These are phyloP conservation scores for Leccinum fibrillosum DNA, from an alignment of 768 basidiomycete genomes.

Conservation along the genomic window DNA sequence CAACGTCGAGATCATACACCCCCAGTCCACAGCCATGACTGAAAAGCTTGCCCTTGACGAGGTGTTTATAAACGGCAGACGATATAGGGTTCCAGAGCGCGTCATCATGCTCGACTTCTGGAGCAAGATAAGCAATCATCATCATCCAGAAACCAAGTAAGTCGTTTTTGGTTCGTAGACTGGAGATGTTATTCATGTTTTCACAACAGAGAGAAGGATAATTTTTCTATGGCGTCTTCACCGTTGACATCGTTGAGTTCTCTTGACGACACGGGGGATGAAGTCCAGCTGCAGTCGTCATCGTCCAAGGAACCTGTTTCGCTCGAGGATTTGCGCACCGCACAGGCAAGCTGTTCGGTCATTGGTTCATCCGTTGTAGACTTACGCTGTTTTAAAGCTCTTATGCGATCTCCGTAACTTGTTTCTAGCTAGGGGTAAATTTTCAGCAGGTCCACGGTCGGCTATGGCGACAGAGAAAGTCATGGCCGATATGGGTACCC, in stretches of 20 bases:
- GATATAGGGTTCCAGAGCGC: conserved; percentile 90
- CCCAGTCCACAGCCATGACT: conserved; percentile 47
- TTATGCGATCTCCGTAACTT: conserved; percentile 37
- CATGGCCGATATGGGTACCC: conserved; percentile 23
- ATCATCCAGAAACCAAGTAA: conserved; percentile 40
- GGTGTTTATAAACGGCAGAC: conserved; percentile 81
- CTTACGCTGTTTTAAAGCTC: conserved; percentile 30
- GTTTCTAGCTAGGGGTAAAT: conserved; percentile 13
- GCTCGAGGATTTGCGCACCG: conserved; percentile 53
- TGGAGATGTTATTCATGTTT: neutral
- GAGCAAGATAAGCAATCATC: conserved; percentile 65
- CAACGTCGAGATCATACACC: conserved; percentile 82
- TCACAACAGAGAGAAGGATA: conserved; percentile 17
- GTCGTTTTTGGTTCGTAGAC: conserved; percentile 15
- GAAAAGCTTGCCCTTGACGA: conserved; percentile 69
- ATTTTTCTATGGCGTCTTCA: conserved; percentile 59
- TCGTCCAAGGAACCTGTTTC: conserved; percentile 29
- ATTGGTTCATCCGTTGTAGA: conserved; percentile 2
- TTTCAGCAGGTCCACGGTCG: neutral
- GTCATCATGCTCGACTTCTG: conserved; percentile 95
- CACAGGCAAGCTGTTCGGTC: conserved; percentile 44
- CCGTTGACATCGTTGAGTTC: conserved; percentile 75
- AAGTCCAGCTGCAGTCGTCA: conserved; percentile 20
- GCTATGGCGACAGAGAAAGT: conserved; percentile 6
- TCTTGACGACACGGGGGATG: conserved; percentile 54